Base-by-base conservation (phyloP, 495 filamentous ascomycete species). In the Penicillium atrosanguineum region DNA sequence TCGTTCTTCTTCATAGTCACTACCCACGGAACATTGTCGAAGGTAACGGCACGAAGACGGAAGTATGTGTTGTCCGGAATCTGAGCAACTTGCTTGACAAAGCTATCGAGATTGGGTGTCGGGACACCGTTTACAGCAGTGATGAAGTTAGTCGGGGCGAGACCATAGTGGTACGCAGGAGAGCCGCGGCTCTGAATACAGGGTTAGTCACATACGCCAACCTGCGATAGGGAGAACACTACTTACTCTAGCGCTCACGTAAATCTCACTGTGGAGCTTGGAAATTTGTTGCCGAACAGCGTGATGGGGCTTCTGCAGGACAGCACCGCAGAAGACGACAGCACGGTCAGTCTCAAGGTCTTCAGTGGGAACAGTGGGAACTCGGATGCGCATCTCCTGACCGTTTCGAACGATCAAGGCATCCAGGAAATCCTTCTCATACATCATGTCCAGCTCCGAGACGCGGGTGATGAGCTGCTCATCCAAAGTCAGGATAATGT, bases 1-100 rank as follows among this genome's bases (percentile, higher is more conserved):
- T 99, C 95, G 68, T 95, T 95, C 84, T 99, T 99, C 84, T 99
- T 99, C 86, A 99, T 97, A 23, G 93, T 97, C 18, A 94, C 88
- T 21, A 97, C 89, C 88, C 92, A 99, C 14, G 91, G 93, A 15
- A 97, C 91, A 56, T 94, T 95, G 67, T 99, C 94, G 63, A 97
- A 99, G 2, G 94, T 97, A 65, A 96, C 88, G 9, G 92, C 89
- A 55, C 88, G 87, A 14, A 99, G 78, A 20, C 95, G 83, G 84
- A 98, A 97, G 74, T 98, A 99, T 3, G 89, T 94, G 68, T 97
- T 97, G 60, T 99, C 91, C 0, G 88, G 88, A 61, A 99, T 96
- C 67, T 87, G 87, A 50, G 85, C 79, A 14, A 91, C 88, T 61
- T 89, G 87, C 16, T 76, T 73, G 41, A 97, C 69, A 66, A 99